Conservation (phyloP, 768 basidiomycete genomes). For the Trametes coccinea region DNA sequence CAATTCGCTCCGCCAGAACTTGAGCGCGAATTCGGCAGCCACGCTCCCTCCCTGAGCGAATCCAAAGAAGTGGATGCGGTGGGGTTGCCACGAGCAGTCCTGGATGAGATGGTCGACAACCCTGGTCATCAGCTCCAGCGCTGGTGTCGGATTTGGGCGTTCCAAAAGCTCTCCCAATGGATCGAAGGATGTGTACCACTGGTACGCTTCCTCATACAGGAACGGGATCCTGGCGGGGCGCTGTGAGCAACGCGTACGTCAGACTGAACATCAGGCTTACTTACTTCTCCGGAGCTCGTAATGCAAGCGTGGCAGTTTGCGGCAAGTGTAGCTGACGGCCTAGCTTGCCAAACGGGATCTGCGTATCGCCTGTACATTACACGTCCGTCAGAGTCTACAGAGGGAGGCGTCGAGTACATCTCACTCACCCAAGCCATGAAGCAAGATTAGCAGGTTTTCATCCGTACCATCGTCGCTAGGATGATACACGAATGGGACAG, state of each 20-base stretch:
- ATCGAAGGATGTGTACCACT: constrained; percentile 88
- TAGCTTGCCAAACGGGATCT: constrained; percentile 72
- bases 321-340: constrained; percentile 78
- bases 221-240: constrained; percentile 63
- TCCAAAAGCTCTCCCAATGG: constrained; percentile 69
- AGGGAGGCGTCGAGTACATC: neutral
- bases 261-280: constrained; percentile 23
- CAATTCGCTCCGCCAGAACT: constrained; percentile 42
- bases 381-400: neutral
- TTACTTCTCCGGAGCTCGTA: constrained; percentile 78
- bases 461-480: constrained; percentile 83
- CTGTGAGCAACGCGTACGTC: neutral
- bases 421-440: constrained; percentile 80
- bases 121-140: constrained; percentile 54
- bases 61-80: constrained; percentile 83
- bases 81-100: constrained; percentile 64
- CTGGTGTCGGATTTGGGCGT: constrained; percentile 71
- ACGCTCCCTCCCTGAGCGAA: constrained; percentile 87
- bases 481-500: constrained; percentile 62
- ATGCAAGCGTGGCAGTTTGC: constrained; percentile 81
- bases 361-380: constrained; percentile 67
- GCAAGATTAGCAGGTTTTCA: constrained; percentile 79
- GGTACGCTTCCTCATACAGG: constrained; percentile 75
- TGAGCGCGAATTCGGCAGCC: constrained; percentile 64
- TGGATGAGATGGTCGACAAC: constrained; percentile 57